Percentiles rank a stretch among this genome's conserved stretches.
phyloP scores from a whole-genome alignment of 2,329 filamentous ascomycete genomes.

The Fusarium brachygibbosum region DNA sequence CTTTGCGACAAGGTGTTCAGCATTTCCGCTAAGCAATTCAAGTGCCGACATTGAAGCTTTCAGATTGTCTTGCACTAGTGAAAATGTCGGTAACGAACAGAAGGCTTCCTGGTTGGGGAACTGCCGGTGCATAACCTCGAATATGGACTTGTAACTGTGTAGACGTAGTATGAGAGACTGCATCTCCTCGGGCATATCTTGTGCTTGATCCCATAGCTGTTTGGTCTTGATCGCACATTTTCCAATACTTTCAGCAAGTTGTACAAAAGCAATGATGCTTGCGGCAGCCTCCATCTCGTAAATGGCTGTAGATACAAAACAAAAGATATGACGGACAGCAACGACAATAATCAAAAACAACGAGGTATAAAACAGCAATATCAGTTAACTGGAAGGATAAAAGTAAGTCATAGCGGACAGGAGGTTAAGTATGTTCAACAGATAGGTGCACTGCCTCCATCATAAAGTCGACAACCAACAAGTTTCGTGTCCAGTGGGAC shows the following conservation, averaged over 20 bases:
- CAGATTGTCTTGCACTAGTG: conserved; percentile 8
- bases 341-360: neutral
- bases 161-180: conserved; percentile 39
- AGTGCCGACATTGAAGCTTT: conserved; percentile 30
- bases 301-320: neutral
- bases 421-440: neutral
- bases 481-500: neutral
- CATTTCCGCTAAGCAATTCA: conserved; percentile 25
- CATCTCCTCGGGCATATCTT: conserved; percentile 43
- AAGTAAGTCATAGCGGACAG: neutral
- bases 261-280: conserved; percentile 45
- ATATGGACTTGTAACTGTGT: conserved; percentile 30
- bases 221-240: conserved; percentile 41
- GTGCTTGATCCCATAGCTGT: conserved; percentile 45
- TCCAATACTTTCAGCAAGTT: conserved; percentile 40
- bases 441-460: conserved; percentile 23
- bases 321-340: neutral
- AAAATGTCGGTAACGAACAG: conserved; percentile 3
- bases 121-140: conserved; percentile 33
- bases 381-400: neutral
- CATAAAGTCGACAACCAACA: conserved; percentile 9
- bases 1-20: conserved; percentile 30
- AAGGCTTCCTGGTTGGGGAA: conserved; percentile 15
- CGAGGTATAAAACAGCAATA: neutral
- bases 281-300: conserved; percentile 40